Conservation (phyloP, 169 alveolate species). For the Plasmodium fragile region DNA sequence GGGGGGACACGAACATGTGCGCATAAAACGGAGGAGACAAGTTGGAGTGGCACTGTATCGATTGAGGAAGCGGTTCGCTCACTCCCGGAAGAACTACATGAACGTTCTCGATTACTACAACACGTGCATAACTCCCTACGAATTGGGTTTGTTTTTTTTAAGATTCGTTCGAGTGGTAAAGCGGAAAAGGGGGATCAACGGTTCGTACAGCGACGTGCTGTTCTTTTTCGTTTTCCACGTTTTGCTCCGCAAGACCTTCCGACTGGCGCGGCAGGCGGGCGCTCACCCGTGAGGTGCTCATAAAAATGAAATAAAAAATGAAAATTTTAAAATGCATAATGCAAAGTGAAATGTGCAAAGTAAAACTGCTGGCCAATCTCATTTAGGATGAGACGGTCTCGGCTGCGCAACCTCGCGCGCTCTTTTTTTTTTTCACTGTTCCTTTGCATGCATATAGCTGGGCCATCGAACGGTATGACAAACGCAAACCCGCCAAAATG, state of each 20-base stretch:
- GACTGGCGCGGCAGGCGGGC: constrained; percentile 1
- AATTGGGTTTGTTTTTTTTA: constrained; percentile 40
- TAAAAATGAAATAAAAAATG: background rate
- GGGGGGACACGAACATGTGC: background rate
- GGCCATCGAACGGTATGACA: background rate
- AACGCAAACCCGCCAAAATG: background rate
- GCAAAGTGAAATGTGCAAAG: background rate
- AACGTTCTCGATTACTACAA: constrained; percentile 35
- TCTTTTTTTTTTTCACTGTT: background rate
- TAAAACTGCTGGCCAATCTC: background rate
- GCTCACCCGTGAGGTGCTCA: background rate
- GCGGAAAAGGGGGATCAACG: constrained; percentile 23
- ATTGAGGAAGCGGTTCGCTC: constrained; percentile 6
- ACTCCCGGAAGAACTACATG: constrained; percentile 54
- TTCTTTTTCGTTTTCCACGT: constrained; percentile 55
- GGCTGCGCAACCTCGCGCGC: background rate
- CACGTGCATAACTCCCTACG: constrained; percentile 51
- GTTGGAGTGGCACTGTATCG: background rate
- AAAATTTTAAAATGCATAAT: background rate
- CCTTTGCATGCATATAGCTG: background rate
- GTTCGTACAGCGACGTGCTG: constrained; percentile 29
- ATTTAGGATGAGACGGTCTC: background rate
- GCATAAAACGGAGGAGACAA: constrained; percentile 27
- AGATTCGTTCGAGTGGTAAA: constrained; percentile 33
- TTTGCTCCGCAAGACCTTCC: constrained; percentile 25